phyloP scores from a whole-genome alignment of 495 filamentous ascomycete species.

The Hyaloscypha hepaticicola region DNA sequence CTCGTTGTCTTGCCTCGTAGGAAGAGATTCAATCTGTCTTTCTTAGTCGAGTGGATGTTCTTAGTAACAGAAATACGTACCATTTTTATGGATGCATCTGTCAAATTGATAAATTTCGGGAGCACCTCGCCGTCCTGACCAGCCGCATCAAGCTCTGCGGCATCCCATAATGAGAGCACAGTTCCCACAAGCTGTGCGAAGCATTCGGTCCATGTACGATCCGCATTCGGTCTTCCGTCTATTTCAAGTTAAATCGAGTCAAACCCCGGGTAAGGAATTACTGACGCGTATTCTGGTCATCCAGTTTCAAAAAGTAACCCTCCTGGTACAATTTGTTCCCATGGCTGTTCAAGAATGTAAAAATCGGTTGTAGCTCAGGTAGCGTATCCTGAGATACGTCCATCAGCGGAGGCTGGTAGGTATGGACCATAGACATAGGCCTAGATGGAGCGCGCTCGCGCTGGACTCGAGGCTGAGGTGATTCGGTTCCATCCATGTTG shows the following conservation, averaged over 20 bases:
- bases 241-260: conserved; percentile 31
- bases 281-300: conserved; percentile 87
- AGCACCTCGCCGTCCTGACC: conserved; percentile 80
- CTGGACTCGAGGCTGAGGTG: conserved; percentile 22
- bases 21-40: conserved; percentile 80
- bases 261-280: background rate
- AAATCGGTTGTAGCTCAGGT: conserved; percentile 91
- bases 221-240: conserved; percentile 84
- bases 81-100: conserved; percentile 97
- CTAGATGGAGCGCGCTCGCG: conserved; percentile 41
- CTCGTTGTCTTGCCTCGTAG: conserved; percentile 71
- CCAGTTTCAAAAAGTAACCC: conserved; percentile 94
- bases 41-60: conserved; percentile 14
- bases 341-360: conserved; percentile 91
- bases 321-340: conserved; percentile 96
- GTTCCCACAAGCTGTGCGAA: conserved; percentile 97
- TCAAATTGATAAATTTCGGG: conserved; percentile 94
- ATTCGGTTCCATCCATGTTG: conserved; percentile 18
- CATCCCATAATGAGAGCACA: conserved; percentile 94
- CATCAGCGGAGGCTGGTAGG: conserved; percentile 86
- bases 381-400: conserved; percentile 80
- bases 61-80: conserved; percentile 48
- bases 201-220: conserved; percentile 93
- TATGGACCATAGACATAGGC: conserved; percentile 65
- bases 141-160: conserved; percentile 85